phyloP scores from a whole-genome alignment of 2,329 filamentous ascomycete species.

The Fusarium sp. region DNA sequence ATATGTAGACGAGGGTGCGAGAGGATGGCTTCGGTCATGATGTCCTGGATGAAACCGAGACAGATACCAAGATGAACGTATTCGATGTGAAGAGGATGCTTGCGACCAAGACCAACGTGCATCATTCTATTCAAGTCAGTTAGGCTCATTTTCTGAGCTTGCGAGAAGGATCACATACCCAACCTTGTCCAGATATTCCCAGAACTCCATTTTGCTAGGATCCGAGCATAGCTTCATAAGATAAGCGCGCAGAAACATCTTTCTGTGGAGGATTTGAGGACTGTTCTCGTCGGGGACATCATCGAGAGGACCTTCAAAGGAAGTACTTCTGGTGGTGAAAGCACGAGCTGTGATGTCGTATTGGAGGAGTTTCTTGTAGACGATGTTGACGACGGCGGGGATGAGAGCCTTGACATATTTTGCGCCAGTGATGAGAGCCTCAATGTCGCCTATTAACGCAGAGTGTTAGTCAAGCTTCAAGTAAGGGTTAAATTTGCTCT shows the following conservation, averaged over 20 bases:
- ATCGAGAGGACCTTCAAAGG: slow-evolving; percentile 76
- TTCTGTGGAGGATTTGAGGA: slow-evolving; percentile 80
- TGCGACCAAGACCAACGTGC: slow-evolving; percentile 81
- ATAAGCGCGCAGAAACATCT: slow-evolving; percentile 83
- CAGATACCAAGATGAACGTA: slow-evolving; percentile 82
- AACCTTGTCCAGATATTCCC: slow-evolving; percentile 87
- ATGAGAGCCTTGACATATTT: slow-evolving; percentile 88
- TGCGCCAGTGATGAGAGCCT: slow-evolving; percentile 74
- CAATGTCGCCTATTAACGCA: slow-evolving; percentile 71
- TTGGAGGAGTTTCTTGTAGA: slow-evolving; percentile 83
- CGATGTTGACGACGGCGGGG: slow-evolving; percentile 84
- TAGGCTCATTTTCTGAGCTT: neutral
- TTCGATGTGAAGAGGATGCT: slow-evolving; percentile 80
- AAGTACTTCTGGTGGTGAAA: slow-evolving; percentile 73
- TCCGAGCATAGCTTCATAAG: slow-evolving; percentile 80
- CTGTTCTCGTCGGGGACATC: slow-evolving; percentile 73
- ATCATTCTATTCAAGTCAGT: slow-evolving; percentile 68
- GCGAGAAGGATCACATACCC: slow-evolving; percentile 63
- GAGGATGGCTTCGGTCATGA: slow-evolving; percentile 81
- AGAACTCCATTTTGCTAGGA: slow-evolving; percentile 80
- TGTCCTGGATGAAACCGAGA: slow-evolving; percentile 81
- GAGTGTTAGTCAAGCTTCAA: slow-evolving; percentile 17
- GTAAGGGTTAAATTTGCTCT: neutral
- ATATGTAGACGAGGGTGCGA: slow-evolving; percentile 76
- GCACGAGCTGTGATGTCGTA: slow-evolving; percentile 86